These are phyloP conservation scores for Cladorrhinum samala DNA, from an alignment of 495 filamentous ascomycete species.

Conservation along the genomic window DNA sequence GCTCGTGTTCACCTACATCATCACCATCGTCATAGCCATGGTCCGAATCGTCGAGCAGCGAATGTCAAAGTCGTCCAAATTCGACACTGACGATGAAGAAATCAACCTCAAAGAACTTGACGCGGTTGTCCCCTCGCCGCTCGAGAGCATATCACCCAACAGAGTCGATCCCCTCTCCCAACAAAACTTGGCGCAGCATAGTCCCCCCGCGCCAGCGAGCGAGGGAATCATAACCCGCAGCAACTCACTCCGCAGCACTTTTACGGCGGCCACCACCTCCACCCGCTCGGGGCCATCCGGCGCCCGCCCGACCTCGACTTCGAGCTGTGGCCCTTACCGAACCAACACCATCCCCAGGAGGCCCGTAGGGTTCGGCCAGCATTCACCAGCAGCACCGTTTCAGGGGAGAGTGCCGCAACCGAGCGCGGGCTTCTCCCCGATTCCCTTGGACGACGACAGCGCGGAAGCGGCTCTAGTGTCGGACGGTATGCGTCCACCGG, in stretches of 20 bases:
- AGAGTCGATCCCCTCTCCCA: background rate
- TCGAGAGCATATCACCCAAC: conserved; percentile 2
- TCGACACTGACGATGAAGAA: conserved; percentile 22
- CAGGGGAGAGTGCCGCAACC: background rate
- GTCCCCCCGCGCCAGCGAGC: conserved; percentile 18
- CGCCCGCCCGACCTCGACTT: background rate
- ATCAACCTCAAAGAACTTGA: conserved; percentile 21
- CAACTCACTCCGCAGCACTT: conserved; percentile 26
- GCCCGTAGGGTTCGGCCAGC: conserved; percentile 1
- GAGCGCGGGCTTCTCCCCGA: conserved; percentile 1
- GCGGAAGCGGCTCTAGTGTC: conserved; percentile 21
- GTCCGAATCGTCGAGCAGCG: conserved; percentile 28
- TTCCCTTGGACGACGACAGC: conserved; percentile 19
- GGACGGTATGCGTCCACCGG: conserved; percentile 21
- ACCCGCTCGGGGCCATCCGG: conserved; percentile 9
- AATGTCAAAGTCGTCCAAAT: conserved; percentile 16
- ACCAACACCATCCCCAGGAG: conserved; percentile 6
- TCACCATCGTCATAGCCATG: conserved; percentile 25
- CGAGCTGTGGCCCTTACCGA: background rate
- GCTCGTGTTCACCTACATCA: conserved; percentile 36
- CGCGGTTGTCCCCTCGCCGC: conserved; percentile 7
- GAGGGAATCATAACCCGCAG: conserved; percentile 31
- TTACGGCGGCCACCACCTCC: conserved; percentile 14
- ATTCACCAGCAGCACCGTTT: background rate
- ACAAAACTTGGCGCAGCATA: background rate